Evolutionary conservation across 176 grass and related monocot genomes (phyloP), one percentile per base, ranked within the genome.

Genomic region (Cocos nucifera): DNA sequence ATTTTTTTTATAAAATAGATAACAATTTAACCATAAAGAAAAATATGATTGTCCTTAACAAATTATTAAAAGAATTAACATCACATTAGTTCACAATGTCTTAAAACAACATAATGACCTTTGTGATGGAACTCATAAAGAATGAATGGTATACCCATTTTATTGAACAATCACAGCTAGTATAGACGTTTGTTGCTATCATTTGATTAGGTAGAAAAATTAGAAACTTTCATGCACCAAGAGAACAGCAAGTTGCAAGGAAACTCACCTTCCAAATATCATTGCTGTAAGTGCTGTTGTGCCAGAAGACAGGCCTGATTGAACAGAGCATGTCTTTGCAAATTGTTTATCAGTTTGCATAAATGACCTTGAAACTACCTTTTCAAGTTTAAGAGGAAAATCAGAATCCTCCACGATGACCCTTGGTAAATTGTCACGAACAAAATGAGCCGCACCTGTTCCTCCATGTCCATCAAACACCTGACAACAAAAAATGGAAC

Each of bases 401-500:
- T 80, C 87, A 53, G 79, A 77, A 81, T 98, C 93, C 76, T 98
- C 81, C 32, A 85, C 81, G 0, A 98, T 92, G 62, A 98, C 53
- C 23, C 87, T 86, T 2, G 93, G 93, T 63, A 98, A 82, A 67
- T 98, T 98, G 66, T 98, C 88, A 32, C 93, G 84, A n/a, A 98
- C 93, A 67, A 88, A 98, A 52, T 78, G 81, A 0, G 93, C 87
- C 12, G 93, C 93, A 61, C 81, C 79, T 98, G 92, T 98, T 70
- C 93, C 93, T 73, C 67, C 79, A 77, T 98, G 93, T 16, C 93
- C 93, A 77, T 98, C 93, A 63, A 98, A 97, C 5, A 97, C 87
- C 93, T 97, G 71, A 62, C 28, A 30, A 30, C 28, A 30, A 30
- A 30, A 1, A 30, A 30, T 6, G 28, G 28, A 30, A 30, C 28